These are phyloP conservation scores for Limtongia smithiae DNA, from an alignment of 805 yeast genomes.

Conservation along the genomic window DNA sequence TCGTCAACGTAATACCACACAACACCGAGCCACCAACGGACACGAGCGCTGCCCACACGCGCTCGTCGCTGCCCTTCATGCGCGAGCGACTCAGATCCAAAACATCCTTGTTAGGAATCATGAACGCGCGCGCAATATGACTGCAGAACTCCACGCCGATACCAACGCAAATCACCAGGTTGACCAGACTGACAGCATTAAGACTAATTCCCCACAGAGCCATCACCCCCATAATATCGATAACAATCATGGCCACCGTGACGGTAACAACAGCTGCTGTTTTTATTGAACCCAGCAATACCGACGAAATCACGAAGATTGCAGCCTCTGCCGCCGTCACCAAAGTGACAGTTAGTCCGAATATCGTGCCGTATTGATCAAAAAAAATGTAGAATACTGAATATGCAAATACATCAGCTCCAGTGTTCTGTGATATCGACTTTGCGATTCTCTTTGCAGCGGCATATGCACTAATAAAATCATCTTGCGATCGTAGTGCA, in stretches of 20 bases:
- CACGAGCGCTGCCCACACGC: slow-evolving; percentile 56
- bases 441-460: slow-evolving; percentile 64
- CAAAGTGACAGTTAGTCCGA: slow-evolving; percentile 54
- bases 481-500: slow-evolving; percentile 77
- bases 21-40: slow-evolving; percentile 88
- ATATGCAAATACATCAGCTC: slow-evolving; percentile 72
- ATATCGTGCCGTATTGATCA: slow-evolving; percentile 75
- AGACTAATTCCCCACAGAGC: slow-evolving; percentile 67
- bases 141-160: slow-evolving; percentile 90
- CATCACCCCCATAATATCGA: slow-evolving; percentile 79
- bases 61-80: slow-evolving; percentile 34
- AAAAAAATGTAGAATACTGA: slow-evolving; percentile 91
- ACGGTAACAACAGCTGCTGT: slow-evolving; percentile 55
- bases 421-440: slow-evolving; percentile 43
- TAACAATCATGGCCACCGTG: slow-evolving; percentile 61
- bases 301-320: slow-evolving; percentile 51
- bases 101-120: slow-evolving; percentile 43
- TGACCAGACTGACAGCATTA: slow-evolving; percentile 87
- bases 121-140: slow-evolving; percentile 78
- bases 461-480: slow-evolving; percentile 75
- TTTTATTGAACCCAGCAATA: slow-evolving; percentile 63
- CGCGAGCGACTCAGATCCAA: slow-evolving; percentile 32
- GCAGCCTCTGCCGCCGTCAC: slow-evolving; percentile 50
- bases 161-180: slow-evolving; percentile 87
- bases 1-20: slow-evolving; percentile 86